Conservation (phyloP, 345 rosid species). For the Excoecaria agallocha region DNA sequence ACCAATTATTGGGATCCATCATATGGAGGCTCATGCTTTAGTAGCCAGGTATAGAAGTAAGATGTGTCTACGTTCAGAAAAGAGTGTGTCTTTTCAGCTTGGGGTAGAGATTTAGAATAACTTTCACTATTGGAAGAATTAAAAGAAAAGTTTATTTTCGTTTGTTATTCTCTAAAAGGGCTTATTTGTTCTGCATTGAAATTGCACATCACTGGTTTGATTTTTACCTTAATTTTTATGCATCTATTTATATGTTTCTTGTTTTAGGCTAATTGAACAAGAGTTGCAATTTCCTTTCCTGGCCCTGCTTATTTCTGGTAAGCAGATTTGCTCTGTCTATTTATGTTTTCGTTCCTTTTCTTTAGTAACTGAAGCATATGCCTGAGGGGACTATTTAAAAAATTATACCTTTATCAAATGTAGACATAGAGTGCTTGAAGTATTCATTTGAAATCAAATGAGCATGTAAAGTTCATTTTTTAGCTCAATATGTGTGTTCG, state of each 20-base stretch:
- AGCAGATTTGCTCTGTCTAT: slow-evolving; percentile 6
- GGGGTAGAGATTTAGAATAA: neutral
- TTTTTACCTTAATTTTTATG: slow-evolving; percentile 3
- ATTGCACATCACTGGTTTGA: neutral
- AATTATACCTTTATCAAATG: neutral
- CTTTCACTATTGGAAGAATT: neutral
- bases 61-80: neutral
- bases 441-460: neutral
- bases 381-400: neutral
- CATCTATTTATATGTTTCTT: slow-evolving; percentile 4
- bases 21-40: slow-evolving; percentile 97
- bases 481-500: neutral
- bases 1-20: slow-evolving; percentile 80
- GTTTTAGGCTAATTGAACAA: slow-evolving; percentile 56
- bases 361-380: neutral
- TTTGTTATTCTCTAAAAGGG: slow-evolving; percentile 1
- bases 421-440: neutral
- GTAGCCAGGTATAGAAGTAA: slow-evolving; percentile 62
- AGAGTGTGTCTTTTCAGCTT: neutral
- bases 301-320: slow-evolving; percentile 93
- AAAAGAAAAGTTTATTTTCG: slow-evolving; percentile 5
- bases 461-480: neutral
- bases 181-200: neutral
- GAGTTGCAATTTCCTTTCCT: slow-evolving; percentile 88
- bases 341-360: neutral